phyloP scores from a whole-genome alignment of 2,329 filamentous ascomycete species.

The Trichoderma guizhouense region DNA sequence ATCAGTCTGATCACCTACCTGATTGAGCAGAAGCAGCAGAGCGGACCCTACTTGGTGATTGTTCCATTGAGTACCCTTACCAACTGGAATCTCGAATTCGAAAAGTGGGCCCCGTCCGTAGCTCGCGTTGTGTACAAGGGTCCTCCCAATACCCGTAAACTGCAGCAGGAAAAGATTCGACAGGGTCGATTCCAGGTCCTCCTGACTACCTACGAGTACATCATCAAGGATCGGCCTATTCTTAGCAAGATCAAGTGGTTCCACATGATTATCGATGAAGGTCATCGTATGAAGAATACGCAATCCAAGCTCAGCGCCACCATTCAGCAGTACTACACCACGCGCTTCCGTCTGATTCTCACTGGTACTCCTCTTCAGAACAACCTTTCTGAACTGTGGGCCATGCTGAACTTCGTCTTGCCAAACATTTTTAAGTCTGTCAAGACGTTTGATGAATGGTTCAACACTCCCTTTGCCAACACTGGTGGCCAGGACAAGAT shows the following conservation, averaged over 20 bases:
- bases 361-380: slow-evolving; percentile 97
- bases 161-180: slow-evolving; percentile 89
- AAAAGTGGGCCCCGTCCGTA: slow-evolving; percentile 94
- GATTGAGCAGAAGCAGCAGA: slow-evolving; percentile 90
- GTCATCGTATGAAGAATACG: slow-evolving; percentile 98
- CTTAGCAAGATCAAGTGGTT: slow-evolving; percentile 99
- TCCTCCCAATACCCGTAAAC: slow-evolving; percentile 80
- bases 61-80: slow-evolving; percentile 95
- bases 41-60: slow-evolving; percentile 91
- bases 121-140: slow-evolving; percentile 94
- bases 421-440: slow-evolving; percentile 99
- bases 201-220: slow-evolving; percentile 97
- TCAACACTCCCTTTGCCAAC: slow-evolving; percentile 98
- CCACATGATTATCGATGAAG: slow-evolving; percentile 99
- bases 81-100: slow-evolving; percentile 98
- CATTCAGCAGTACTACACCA: slow-evolving; percentile 91
- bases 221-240: slow-evolving; percentile 96
- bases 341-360: slow-evolving; percentile 91
- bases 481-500: slow-evolving; percentile 98
- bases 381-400: slow-evolving; percentile 94
- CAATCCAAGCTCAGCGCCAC: slow-evolving; percentile 95
- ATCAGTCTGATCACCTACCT: slow-evolving; percentile 97
- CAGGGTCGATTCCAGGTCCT: slow-evolving; percentile 95
- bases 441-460: slow-evolving; percentile 99
- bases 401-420: slow-evolving; percentile 95